phyloP scores from a whole-genome alignment of 2,329 filamentous ascomycete genomes.

The Ceratocystis colombiana region DNA sequence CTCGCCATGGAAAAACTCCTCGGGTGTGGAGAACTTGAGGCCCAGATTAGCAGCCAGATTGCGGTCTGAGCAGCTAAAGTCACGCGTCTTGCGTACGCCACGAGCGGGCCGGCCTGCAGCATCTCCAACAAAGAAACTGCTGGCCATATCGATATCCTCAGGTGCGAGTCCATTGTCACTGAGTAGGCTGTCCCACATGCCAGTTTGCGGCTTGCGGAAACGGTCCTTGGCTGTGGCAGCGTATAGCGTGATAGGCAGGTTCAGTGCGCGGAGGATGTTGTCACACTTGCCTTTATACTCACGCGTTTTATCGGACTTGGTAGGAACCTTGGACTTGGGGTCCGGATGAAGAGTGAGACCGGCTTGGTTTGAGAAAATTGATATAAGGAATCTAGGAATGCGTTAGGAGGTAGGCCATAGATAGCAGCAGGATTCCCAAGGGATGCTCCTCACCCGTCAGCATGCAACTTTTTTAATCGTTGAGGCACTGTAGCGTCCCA shows the following conservation, averaged over 20 bases:
- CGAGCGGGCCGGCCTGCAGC: conserved; percentile 53
- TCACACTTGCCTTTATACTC: conserved; percentile 77
- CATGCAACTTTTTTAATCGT: conserved; percentile 55
- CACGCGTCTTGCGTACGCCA: conserved; percentile 36
- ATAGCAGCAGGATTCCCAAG: neutral
- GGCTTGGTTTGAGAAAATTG: conserved; percentile 82
- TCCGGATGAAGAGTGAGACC: conserved; percentile 66
- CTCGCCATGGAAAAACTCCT: conserved; percentile 77
- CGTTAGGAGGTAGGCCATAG: conserved; percentile 17
- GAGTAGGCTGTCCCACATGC: conserved; percentile 68
- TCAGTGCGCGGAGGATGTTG: conserved; percentile 58
- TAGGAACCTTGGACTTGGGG: conserved; percentile 48
- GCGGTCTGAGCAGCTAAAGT: conserved; percentile 58
- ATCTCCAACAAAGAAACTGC: conserved; percentile 83
- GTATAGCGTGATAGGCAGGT: conserved; percentile 70
- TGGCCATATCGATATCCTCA: conserved; percentile 53
- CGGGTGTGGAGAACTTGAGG: conserved; percentile 72
- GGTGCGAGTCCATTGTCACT: conserved; percentile 50
- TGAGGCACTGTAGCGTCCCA: conserved; percentile 65
- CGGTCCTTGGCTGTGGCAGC: conserved; percentile 74
- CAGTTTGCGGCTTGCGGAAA: conserved; percentile 75
- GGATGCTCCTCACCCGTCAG: conserved; percentile 48
- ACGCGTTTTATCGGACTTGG: conserved; percentile 58
- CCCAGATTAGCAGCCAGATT: conserved; percentile 81
- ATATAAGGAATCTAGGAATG: conserved; percentile 53